Evolutionary conservation across 164 flowering plant genomes (phyloP).

Genomic region (Magnolia changhungtana): DNA sequence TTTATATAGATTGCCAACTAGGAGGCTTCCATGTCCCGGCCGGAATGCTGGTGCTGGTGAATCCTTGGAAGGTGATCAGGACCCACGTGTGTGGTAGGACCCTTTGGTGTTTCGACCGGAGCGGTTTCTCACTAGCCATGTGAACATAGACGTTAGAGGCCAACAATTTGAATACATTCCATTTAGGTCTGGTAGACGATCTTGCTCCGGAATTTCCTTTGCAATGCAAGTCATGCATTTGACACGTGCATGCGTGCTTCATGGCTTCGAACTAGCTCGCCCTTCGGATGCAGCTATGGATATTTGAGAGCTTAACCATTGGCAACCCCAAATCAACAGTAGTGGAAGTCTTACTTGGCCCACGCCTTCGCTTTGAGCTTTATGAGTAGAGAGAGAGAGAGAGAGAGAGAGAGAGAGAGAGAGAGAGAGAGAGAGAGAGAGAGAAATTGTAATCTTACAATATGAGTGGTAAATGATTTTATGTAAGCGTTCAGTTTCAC

Average conservation of each 20-base stretch:
- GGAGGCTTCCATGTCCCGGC: conserved; percentile 23
- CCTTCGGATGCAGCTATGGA: conserved; percentile 24
- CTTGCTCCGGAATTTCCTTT: conserved; percentile 38
- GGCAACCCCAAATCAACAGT: conserved; percentile 35
- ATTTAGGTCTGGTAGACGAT: conserved; percentile 43
- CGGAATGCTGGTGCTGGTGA: conserved; percentile 26
- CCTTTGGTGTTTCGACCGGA: conserved; percentile 25
- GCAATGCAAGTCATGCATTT: conserved; percentile 32
- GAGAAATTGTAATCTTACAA: too few species aligned
- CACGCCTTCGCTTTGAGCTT: conserved; percentile 25
- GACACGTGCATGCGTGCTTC: conserved; percentile 36
- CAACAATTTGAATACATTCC: conserved; percentile 37
- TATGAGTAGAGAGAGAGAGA: conserved; percentile 11
- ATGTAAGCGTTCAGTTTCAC: too few species aligned
- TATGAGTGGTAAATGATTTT: too few species aligned
- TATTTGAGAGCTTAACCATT: conserved; percentile 23
- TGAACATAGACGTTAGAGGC: conserved; percentile 20
- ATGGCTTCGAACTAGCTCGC: conserved; percentile 27
- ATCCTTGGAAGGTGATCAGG: conserved; percentile 26
- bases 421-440: too few species aligned
- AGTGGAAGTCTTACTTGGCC: conserved; percentile 30
- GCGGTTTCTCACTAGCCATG: conserved; percentile 24
- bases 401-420: not conserved
- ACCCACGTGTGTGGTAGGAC: conserved; percentile 23
- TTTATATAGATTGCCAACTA: conserved; percentile 27